phyloP scores from a whole-genome alignment of 2,329 filamentous ascomycete genomes.

The Talaromyces albobiverticillius region DNA sequence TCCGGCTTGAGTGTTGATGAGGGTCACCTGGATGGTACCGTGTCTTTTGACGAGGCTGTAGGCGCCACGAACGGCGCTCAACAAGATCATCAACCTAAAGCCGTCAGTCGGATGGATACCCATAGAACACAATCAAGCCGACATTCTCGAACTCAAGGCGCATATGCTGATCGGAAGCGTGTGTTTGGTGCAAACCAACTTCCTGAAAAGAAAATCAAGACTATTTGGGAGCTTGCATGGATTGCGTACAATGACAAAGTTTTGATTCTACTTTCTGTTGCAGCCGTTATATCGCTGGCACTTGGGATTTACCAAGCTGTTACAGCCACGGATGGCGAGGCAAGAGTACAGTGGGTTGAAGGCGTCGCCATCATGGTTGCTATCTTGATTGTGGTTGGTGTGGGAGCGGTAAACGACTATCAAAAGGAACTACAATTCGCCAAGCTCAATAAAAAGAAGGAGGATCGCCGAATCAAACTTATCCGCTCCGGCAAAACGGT shows the following conservation, averaged over 20 bases:
- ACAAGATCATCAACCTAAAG: slow-evolving; percentile 25
- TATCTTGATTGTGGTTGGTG: slow-evolving; percentile 71
- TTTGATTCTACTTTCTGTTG: slow-evolving; percentile 67
- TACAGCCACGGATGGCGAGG: slow-evolving; percentile 50
- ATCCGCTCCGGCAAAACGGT: slow-evolving; percentile 69
- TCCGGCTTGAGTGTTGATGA: slow-evolving; percentile 71
- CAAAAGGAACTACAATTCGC: slow-evolving; percentile 80
- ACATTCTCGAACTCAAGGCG: slow-evolving; percentile 30
- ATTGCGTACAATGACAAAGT: slow-evolving; percentile 82
- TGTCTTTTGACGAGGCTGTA: slow-evolving; percentile 69
- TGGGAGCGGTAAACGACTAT: slow-evolving; percentile 77
- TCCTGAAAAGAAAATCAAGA: slow-evolving; percentile 68
- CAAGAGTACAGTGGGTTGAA: slow-evolving; percentile 75
- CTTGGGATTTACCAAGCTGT: slow-evolving; percentile 73
- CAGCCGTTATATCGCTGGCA: slow-evolving; percentile 69
- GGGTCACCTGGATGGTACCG: slow-evolving; percentile 57
- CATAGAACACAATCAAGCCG: slow-evolving; percentile 14
- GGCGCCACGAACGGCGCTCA: slow-evolving; percentile 47
- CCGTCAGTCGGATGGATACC: slow-evolving; percentile 19
- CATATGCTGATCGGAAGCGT: slow-evolving; percentile 63
- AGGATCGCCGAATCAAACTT: slow-evolving; percentile 70
- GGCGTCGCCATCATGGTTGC: slow-evolving; percentile 76
- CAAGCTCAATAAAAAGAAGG: slow-evolving; percentile 76
- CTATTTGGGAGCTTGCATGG: slow-evolving; percentile 68
- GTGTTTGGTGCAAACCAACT: slow-evolving; percentile 67